Base-by-base conservation (phyloP, 2,329 filamentous ascomycete species). In the Cladosporium sp. region DNA sequence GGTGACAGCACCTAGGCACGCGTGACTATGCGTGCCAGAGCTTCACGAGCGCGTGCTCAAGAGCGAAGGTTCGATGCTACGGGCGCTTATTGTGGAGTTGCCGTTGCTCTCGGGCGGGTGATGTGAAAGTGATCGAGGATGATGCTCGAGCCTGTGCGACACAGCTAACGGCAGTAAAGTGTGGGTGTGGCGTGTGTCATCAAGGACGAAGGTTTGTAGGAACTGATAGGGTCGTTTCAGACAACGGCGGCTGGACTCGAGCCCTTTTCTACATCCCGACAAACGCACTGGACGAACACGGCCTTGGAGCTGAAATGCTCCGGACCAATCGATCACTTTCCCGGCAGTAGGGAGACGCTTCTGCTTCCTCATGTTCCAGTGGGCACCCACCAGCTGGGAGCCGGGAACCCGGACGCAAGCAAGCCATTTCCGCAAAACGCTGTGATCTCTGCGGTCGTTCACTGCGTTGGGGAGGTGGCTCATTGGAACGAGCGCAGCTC, bases 101-200 rank as follows among this genome's bases (percentile, higher is more conserved):
- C 60, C 29, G 37, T 23, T 33, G 61, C 67, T 55, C 49, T 55
- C 50, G 44, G 55, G 55, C 61, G 35, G 61, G 35, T 35, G 35
- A 37, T 21, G 49, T 63, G 61, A 46, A 63, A 52, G 52, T 31
- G 49, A 26, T 46, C 40, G 40, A 46, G 16, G 23, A 26, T 56
- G 23, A 21, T 64, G 67, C 68, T 67, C 21, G 31, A 56, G 61
- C 26, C 28, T 35, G 52, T 40, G 61, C 55, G 50, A 40, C 61
- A 63, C 49, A 52, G 63, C 61, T 67, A 69, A 69, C 67, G 67
- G 66, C 67, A 66, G 35, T 67, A 18, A 65, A 65, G 56, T 68
- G 67, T 72, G 62, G 67, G 65, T 67, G 68, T 70, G 72, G 71
- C 71, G 71, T 61, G 67, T 72, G 72, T 73, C 72, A 73, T 70